These are phyloP conservation scores for Backusella westeae DNA, from an alignment of 192 early-diverging fungal genomes.

Conservation along the genomic window DNA sequence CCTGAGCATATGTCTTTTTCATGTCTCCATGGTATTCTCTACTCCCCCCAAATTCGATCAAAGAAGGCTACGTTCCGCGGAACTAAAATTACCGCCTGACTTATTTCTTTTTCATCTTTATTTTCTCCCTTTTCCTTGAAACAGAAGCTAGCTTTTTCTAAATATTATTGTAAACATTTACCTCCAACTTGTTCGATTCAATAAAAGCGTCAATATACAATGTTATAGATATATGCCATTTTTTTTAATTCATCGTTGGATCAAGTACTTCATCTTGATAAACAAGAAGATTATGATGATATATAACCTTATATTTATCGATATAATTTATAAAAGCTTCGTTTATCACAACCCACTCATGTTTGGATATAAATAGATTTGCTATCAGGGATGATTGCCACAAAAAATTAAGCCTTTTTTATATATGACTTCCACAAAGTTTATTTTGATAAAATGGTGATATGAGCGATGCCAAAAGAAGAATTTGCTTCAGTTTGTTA, in stretches of 20 bases:
- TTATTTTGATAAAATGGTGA: neutral
- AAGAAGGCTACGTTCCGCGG: neutral
- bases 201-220: neutral
- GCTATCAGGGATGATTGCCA: neutral
- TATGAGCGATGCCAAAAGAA: neutral
- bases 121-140: conserved; percentile 7
- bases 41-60: neutral
- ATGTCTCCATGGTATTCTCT: neutral
- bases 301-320: neutral
- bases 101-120: conserved; percentile 7
- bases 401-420: neutral
- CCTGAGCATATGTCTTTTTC: neutral
- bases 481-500: neutral
- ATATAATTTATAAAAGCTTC: neutral
- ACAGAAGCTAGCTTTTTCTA: neutral
- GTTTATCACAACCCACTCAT: neutral
- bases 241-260: neutral
- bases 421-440: neutral
- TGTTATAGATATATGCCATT: neutral
- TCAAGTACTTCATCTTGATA: neutral
- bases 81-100: conserved; percentile 1
- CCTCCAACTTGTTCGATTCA: neutral
- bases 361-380: neutral
- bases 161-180: neutral
- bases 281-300: neutral